Evolutionary conservation across 768 basidiomycete species (phyloP).

Genomic region (Lactifluus pinguis): DNA sequence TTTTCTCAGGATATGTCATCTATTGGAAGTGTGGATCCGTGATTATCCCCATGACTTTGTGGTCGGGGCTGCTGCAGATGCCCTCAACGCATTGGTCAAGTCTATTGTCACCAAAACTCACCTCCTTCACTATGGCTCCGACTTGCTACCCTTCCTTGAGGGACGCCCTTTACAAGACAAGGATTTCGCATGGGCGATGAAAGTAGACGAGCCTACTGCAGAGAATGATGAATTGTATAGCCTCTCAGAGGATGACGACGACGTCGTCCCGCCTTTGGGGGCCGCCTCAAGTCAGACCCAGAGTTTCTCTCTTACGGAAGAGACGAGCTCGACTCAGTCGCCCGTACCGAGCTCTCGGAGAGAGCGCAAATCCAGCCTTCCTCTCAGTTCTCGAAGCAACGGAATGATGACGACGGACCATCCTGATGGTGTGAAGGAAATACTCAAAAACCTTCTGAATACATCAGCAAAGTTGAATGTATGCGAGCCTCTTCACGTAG

Average conservation of each 20-base stretch:
- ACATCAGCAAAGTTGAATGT: constrained; percentile 48
- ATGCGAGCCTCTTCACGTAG: constrained; percentile 58
- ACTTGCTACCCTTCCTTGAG: constrained; percentile 75
- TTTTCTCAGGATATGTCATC: constrained; percentile 57
- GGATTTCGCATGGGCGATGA: constrained; percentile 69
- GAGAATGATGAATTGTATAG: constrained; percentile 58
- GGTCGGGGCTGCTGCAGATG: constrained; percentile 62
- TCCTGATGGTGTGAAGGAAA: constrained; percentile 35
- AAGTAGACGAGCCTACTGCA: constrained; percentile 44
- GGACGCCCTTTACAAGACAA: constrained; percentile 56
- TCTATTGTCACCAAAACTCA: constrained; percentile 74
- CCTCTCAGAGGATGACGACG: constrained; percentile 46
- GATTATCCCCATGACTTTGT: constrained; percentile 75
- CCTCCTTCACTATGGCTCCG: constrained; percentile 76
- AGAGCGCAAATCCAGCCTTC: constrained; percentile 65
- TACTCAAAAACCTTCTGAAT: constrained; percentile 53
- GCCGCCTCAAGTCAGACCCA: constrained; percentile 20
- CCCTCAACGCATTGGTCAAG: constrained; percentile 66
- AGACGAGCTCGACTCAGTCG: background rate
- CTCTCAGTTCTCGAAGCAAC: constrained; percentile 32
- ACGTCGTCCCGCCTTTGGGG: constrained; percentile 20
- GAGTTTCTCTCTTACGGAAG: constrained; percentile 5
- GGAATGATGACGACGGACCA: constrained; percentile 7
- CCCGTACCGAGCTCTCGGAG: constrained; percentile 27
- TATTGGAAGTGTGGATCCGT: constrained; percentile 70